These are phyloP conservation scores for Colletotrichum tanaceti DNA, from an alignment of 2,329 filamentous ascomycete species.

Conservation along the genomic window DNA sequence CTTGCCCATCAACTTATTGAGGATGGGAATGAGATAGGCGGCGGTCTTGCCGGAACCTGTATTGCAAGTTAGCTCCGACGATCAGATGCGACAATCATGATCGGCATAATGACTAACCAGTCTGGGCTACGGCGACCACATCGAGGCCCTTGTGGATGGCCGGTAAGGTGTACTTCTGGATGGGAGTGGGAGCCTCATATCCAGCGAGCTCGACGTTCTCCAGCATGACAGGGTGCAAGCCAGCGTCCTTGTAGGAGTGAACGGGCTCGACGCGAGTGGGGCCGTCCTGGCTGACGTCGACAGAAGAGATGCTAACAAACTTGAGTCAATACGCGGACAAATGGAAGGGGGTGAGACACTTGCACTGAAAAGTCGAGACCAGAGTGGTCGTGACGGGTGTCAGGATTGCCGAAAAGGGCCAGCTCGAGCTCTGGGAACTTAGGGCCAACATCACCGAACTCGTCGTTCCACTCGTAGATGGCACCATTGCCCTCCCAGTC, in stretches of 20 bases:
- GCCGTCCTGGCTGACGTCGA: slow-evolving; percentile 69
- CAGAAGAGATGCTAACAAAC: slow-evolving; percentile 61
- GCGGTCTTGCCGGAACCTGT: slow-evolving; percentile 96
- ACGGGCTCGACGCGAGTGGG: slow-evolving; percentile 62
- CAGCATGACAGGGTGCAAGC: slow-evolving; percentile 85
- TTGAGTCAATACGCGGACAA: slow-evolving; percentile 44
- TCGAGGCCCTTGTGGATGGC: slow-evolving; percentile 82
- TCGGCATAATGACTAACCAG: slow-evolving; percentile 70
- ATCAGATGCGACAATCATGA: slow-evolving; percentile 21
- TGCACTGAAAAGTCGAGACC: slow-evolving; percentile 75
- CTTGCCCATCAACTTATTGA: slow-evolving; percentile 96
- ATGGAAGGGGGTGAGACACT: slow-evolving; percentile 45
- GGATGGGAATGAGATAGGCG: slow-evolving; percentile 87
- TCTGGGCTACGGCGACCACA: slow-evolving; percentile 90
- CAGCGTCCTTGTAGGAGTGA: slow-evolving; percentile 76
- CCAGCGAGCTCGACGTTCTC: slow-evolving; percentile 80
- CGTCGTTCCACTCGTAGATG: slow-evolving; percentile 86
- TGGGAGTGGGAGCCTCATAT: slow-evolving; percentile 82
- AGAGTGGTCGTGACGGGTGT: slow-evolving; percentile 58
- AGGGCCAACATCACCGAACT: slow-evolving; percentile 87
- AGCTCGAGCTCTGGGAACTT: slow-evolving; percentile 76
- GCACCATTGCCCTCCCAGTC: slow-evolving; percentile 67
- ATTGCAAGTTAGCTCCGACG: slow-evolving; percentile 6
- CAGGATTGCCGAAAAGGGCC: slow-evolving; percentile 75
- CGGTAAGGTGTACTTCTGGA: slow-evolving; percentile 87